Conservation (phyloP, 2,329 filamentous ascomycete genomes). For the Boeremia exigua region DNA sequence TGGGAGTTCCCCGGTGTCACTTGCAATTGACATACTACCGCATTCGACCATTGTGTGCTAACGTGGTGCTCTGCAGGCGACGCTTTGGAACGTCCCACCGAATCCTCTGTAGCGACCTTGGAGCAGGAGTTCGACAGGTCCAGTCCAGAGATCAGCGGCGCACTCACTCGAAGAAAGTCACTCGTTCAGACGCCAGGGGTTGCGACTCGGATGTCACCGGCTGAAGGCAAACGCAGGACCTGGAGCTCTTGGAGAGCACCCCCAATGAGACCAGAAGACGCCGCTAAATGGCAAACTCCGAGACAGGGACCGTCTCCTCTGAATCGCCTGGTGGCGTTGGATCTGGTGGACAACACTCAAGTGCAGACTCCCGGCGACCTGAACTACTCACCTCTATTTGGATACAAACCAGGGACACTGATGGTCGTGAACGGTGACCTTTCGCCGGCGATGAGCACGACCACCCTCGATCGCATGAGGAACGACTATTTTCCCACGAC, state of each 20-base stretch:
- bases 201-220: slow-evolving; percentile 42
- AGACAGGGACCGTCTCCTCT: slow-evolving; percentile 27
- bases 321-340: slow-evolving; percentile 27
- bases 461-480: slow-evolving; percentile 4
- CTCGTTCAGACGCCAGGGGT: slow-evolving; percentile 49
- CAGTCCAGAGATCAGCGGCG: slow-evolving; percentile 25
- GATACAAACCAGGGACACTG: slow-evolving; percentile 51
- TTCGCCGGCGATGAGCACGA: slow-evolving; percentile 52
- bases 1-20: too few relatives aligned
- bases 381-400: slow-evolving; percentile 51
- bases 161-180: slow-evolving; percentile 49
- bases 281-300: slow-evolving; percentile 39
- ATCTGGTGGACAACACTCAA: slow-evolving; percentile 34
- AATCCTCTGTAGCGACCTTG: slow-evolving; percentile 6
- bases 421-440: slow-evolving; percentile 56
- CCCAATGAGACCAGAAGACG: slow-evolving; percentile 30
- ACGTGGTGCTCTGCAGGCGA: slow-evolving; percentile 28
- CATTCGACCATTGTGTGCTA: slow-evolving; percentile 4
- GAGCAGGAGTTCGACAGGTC: slow-evolving; percentile 19
- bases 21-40: neutral
- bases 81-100: slow-evolving; percentile 34
- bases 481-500: slow-evolving; percentile 39
- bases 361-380: slow-evolving; percentile 52
- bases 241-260: slow-evolving; percentile 43
- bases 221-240: slow-evolving; percentile 43